These are phyloP conservation scores for Cladosporium sp. DNA, from an alignment of 2,329 filamentous ascomycete species.

Conservation along the genomic window DNA sequence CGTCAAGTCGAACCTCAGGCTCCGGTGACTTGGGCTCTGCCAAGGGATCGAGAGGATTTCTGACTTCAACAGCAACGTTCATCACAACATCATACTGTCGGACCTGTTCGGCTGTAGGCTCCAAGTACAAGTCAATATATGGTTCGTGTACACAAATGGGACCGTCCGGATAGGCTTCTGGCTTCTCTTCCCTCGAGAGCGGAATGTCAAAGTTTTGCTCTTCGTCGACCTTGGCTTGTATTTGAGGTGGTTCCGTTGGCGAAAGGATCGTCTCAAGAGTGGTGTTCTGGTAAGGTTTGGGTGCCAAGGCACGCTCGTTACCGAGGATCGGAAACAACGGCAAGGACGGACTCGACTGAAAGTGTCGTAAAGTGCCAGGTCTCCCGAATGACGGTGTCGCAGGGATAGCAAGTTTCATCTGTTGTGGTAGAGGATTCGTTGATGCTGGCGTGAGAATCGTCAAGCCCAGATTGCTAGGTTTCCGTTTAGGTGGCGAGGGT, in stretches of 20 bases:
- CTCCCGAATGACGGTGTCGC: conserved; percentile 53
- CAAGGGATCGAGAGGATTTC: conserved; percentile 61
- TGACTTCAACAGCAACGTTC: conserved; percentile 78
- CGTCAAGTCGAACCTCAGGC: conserved; percentile 32
- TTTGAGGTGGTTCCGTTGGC: conserved; percentile 17
- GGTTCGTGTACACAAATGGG: conserved; percentile 78
- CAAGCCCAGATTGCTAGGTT: conserved; percentile 72
- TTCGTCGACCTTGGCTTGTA: conserved; percentile 43
- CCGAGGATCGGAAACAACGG: conserved; percentile 48
- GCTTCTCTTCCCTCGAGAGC: conserved; percentile 63
- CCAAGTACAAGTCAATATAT: conserved; percentile 72
- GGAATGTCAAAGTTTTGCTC: conserved; percentile 52
- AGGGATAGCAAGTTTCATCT: conserved; percentile 53
- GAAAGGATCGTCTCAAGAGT: conserved; percentile 30
- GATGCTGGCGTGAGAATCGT: conserved; percentile 62
- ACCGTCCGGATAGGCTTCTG: conserved; percentile 75
- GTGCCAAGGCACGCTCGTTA: background rate
- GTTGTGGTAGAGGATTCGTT: conserved; percentile 55
- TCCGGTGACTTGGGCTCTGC: conserved; percentile 19
- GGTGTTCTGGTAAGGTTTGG: background rate
- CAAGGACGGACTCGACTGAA: conserved; percentile 59
- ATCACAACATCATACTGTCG: conserved; percentile 76
- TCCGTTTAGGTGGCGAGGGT: conserved; percentile 62
- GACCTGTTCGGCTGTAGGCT: conserved; percentile 74
- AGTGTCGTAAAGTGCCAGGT: conserved; percentile 52